A percentile compares a stretch with the other conserved stretches of the same genome.
phyloP scores from a whole-genome alignment of 23 red algal genomes.

The Gracilariopsis chorda region DNA sequence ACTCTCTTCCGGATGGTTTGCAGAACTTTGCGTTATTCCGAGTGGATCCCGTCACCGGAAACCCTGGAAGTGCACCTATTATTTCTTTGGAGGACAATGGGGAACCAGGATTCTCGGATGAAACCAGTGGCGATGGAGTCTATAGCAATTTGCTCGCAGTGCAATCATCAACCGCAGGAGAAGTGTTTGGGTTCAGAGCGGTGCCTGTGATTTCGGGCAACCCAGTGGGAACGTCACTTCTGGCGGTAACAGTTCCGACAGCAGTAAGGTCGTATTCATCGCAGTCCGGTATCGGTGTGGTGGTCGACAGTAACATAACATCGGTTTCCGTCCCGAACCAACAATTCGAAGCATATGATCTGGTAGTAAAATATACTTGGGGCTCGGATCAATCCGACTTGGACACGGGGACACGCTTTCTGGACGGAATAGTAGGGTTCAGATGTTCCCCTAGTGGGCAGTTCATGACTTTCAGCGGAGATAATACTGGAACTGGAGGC shows the following conservation, averaged over 20 bases:
- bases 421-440: slow-evolving; percentile 10
- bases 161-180: not conserved
- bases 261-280: slow-evolving; percentile 2
- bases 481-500: not conserved
- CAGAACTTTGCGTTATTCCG: not conserved
- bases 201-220: not conserved
- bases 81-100: slow-evolving; percentile 30
- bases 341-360: not conserved
- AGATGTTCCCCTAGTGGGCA: not conserved
- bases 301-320: not conserved
- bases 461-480: not conserved
- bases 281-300: not conserved
- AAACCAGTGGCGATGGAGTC: not conserved
- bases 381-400: not conserved
- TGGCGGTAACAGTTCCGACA: not conserved
- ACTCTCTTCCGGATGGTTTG: not conserved
- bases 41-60: slow-evolving; percentile 35
- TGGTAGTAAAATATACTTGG: slow-evolving; percentile 11
- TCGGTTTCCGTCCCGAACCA: not conserved
- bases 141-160: slow-evolving; percentile 24
- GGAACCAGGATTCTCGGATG: slow-evolving; percentile 18
- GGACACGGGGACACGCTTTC: slow-evolving; percentile 8
- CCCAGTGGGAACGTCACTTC: not conserved
- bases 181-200: slow-evolving; percentile 31
- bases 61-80: not conserved